Evolutionary conservation across 805 yeast genomes (phyloP).

Genomic region (Barnettozyma salicaria): DNA sequence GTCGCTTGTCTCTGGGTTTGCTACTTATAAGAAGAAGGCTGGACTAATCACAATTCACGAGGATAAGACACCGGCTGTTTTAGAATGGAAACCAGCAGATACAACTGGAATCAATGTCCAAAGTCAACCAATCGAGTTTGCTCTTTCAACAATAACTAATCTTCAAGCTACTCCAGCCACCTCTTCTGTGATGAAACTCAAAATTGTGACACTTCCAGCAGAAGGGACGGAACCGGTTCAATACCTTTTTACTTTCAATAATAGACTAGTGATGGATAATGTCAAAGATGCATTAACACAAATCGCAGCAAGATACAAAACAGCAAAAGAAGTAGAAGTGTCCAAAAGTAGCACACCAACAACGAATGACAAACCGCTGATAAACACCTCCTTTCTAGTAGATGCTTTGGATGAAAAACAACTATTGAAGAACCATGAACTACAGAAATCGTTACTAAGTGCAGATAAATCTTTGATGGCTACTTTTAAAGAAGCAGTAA

Average conservation of each 20-base stretch:
- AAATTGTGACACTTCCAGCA: slow-evolving; percentile 41
- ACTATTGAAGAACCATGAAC: slow-evolving; percentile 60
- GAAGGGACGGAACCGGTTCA: slow-evolving; percentile 27
- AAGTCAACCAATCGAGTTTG: slow-evolving; percentile 29
- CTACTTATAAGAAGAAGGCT: slow-evolving; percentile 45
- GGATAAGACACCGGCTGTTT: slow-evolving; percentile 48
- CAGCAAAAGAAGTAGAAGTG: slow-evolving; percentile 24
- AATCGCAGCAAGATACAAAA: slow-evolving; percentile 57
- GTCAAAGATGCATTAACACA: slow-evolving; percentile 63
- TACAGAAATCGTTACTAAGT: slow-evolving; percentile 73
- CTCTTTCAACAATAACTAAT: slow-evolving; percentile 38
- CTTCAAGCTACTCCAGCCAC: slow-evolving; percentile 67
- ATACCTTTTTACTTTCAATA: slow-evolving; percentile 56
- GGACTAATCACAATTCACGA: slow-evolving; percentile 54
- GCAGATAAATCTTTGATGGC: slow-evolving; percentile 64
- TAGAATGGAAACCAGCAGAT: slow-evolving; percentile 57
- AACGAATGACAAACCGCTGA: slow-evolving; percentile 25
- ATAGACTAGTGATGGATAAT: slow-evolving; percentile 68
- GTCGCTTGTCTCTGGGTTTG: slow-evolving; percentile 46
- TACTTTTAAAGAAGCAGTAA: slow-evolving; percentile 84
- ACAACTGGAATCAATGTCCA: slow-evolving; percentile 24
- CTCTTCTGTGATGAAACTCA: slow-evolving; percentile 61
- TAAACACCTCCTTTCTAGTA: slow-evolving; percentile 34
- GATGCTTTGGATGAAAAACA: slow-evolving; percentile 49
- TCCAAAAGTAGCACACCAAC: slow-evolving; percentile 17